Conservation (phyloP, 371 early-diverging fungal genomes). For the Syncephalis fuscata region DNA sequence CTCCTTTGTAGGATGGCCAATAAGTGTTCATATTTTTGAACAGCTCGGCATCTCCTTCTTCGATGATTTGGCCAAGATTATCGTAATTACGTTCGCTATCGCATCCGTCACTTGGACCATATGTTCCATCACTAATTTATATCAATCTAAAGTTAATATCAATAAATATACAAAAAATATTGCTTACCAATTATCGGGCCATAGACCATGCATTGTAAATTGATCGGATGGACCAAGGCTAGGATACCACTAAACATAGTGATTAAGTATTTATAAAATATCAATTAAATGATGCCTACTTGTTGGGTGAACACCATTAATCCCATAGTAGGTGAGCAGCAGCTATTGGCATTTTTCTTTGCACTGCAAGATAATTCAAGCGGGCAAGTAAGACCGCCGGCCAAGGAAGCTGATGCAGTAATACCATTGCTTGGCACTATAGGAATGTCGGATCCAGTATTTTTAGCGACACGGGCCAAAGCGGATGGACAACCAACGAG, state of each 20-base stretch:
- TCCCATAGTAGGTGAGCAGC: conserved; percentile 46
- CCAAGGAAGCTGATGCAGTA: too few relatives aligned
- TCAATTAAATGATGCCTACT: not conserved
- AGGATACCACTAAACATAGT: conserved; percentile 19
- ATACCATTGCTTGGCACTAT: too few relatives aligned
- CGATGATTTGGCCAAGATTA: conserved; percentile 25
- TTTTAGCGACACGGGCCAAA: too few relatives aligned
- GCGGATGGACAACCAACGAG: too few relatives aligned
- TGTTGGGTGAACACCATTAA: conserved; percentile 33
- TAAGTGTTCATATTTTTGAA: conserved; percentile 35
- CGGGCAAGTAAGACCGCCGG: conserved; percentile 8
- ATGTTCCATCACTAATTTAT: conserved; percentile 20
- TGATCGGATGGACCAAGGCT: conserved; percentile 27
- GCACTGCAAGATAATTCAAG: conserved; percentile 21
- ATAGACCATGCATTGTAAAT: conserved; percentile 61
- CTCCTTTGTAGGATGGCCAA: conserved; percentile 58
- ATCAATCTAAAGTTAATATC: conserved; percentile 3
- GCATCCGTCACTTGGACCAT: conserved; percentile 40
- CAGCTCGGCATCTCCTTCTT: conserved; percentile 12
- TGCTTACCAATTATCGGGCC: conserved; percentile 53
- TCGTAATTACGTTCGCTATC: conserved; percentile 33
- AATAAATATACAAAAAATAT: conserved; percentile 1
- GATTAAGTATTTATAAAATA: not conserved
- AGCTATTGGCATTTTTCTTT: conserved; percentile 19
- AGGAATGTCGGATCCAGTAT: too few relatives aligned